phyloP scores from a whole-genome alignment of 768 basidiomycete species.

The Lepiota brunneoincarnata region DNA sequence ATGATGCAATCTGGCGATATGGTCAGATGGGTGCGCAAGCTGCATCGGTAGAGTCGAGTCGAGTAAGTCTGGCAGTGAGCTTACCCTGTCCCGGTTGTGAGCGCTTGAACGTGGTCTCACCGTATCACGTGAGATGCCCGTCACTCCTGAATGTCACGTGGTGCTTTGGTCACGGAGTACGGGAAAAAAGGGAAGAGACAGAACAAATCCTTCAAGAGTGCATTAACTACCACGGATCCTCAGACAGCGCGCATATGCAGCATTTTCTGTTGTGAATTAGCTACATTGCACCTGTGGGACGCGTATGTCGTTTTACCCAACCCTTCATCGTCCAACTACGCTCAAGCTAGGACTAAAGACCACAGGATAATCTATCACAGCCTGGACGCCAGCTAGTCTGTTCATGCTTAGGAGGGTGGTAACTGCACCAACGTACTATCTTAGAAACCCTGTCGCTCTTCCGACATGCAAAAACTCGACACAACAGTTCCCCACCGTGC shows the following conservation, averaged over 20 bases:
- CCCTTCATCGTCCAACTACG: not conserved
- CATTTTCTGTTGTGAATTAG: conserved; percentile 1
- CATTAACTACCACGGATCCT: not conserved
- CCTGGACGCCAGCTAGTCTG: conserved; percentile 11
- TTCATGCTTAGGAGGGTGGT: conserved; percentile 12
- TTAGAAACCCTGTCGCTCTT: conserved; percentile 5
- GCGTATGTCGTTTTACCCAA: not conserved
- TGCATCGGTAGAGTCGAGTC: no score
- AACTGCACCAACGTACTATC: conserved; percentile 10
- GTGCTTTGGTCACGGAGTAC: not conserved
- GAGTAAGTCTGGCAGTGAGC: no score
- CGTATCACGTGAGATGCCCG: conserved; percentile 2
- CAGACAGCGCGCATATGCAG: conserved; percentile 5
- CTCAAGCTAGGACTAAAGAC: not conserved
- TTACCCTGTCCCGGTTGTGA: not conserved
- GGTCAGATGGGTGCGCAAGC: no score
- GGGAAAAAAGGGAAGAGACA: conserved; percentile 2
- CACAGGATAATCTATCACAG: conserved; percentile 8
- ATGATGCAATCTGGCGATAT: no score
- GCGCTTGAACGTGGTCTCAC: not conserved
- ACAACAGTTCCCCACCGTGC: not conserved
- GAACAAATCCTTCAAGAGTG: not conserved
- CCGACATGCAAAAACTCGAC: conserved; percentile 2
- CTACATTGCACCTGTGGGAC: conserved; percentile 4
- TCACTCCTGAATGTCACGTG: no score